phyloP scores from a whole-genome alignment of 2,329 filamentous ascomycete genomes.

The Alternaria gansuensis region DNA sequence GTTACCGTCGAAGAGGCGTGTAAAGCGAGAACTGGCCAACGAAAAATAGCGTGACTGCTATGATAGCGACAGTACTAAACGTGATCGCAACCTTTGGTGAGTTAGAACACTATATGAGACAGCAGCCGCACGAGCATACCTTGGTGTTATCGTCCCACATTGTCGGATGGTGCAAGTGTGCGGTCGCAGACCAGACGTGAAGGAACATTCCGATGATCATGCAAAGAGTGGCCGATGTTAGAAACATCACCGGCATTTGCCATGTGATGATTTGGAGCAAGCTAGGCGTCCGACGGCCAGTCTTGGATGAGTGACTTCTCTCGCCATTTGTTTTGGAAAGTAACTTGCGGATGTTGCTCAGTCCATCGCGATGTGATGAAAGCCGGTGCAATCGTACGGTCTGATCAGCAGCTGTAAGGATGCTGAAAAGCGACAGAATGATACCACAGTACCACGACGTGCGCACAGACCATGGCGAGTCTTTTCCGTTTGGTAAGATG shows the following conservation, averaged over 20 bases:
- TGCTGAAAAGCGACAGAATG: constrained; percentile 61
- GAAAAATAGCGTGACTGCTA: constrained; percentile 32
- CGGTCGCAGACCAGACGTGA: constrained; percentile 51
- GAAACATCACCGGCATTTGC: constrained; percentile 53
- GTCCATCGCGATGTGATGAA: constrained; percentile 53
- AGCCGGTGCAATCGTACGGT: constrained; percentile 56
- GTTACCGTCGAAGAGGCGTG: constrained; percentile 12
- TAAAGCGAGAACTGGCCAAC: constrained; percentile 33
- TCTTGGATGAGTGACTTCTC: constrained; percentile 27
- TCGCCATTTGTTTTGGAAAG: constrained; percentile 41
- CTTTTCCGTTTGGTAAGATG: constrained; percentile 50
- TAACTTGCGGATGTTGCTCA: constrained; percentile 48
- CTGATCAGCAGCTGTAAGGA: constrained; percentile 58
- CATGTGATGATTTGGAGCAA: constrained; percentile 48
- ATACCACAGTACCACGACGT: constrained; percentile 57
- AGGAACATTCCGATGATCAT: constrained; percentile 53
- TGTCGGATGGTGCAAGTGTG: constrained; percentile 28
- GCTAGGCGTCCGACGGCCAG: constrained; percentile 36
- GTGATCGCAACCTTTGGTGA: constrained; percentile 28
- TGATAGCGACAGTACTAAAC: constrained; percentile 25
- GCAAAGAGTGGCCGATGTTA: constrained; percentile 47
- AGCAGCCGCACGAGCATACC: constrained; percentile 19
- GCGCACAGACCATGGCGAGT: constrained; percentile 54
- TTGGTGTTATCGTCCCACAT: constrained; percentile 49
- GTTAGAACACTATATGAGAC: background rate